Percentiles rank a stretch among this genome's conserved stretches.
Conservation (phyloP, 73 alveolate species). For the Chromera velia region DNA sequence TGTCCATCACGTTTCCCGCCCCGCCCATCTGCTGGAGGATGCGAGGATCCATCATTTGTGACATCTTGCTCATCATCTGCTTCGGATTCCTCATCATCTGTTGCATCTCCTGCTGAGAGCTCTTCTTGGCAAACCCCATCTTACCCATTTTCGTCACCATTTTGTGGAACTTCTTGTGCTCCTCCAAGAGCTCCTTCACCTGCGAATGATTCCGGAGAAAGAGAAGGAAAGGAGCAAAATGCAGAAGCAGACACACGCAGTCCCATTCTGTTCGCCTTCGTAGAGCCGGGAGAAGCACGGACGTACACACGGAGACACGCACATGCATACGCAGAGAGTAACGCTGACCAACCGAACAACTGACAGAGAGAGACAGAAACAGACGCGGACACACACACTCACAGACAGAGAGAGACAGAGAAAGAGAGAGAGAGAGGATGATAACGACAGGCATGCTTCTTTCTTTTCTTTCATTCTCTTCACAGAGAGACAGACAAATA, state of each 20-base stretch:
- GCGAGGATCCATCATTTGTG: not conserved
- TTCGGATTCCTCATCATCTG: not conserved
- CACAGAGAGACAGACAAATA: constrained; percentile 19
- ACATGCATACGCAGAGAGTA: too few species aligned
- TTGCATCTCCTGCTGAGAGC: not conserved
- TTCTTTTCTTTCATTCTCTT: constrained; percentile 10
- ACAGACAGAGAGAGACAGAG: constrained; percentile 1
- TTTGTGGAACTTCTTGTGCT: not conserved
- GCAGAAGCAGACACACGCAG: too few species aligned
- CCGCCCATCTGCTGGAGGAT: not conserved
- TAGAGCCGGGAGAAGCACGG: too few species aligned
- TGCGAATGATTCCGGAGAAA: too few species aligned
- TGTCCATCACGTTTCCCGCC: not conserved
- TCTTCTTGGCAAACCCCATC: not conserved
- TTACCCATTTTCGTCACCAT: not conserved
- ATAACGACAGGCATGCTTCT: too few species aligned
- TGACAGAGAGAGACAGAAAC: too few species aligned
- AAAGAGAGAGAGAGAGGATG: too few species aligned
- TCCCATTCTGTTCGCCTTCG: too few species aligned
- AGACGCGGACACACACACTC: not conserved
- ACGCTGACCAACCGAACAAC: too few species aligned
- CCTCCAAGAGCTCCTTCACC: not conserved
- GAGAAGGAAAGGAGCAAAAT: too few species aligned
- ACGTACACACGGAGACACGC: too few species aligned
- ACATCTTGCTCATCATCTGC: not conserved